Conservation (phyloP, 2,329 filamentous ascomycete genomes). For the Colletotrichum caudatum region DNA sequence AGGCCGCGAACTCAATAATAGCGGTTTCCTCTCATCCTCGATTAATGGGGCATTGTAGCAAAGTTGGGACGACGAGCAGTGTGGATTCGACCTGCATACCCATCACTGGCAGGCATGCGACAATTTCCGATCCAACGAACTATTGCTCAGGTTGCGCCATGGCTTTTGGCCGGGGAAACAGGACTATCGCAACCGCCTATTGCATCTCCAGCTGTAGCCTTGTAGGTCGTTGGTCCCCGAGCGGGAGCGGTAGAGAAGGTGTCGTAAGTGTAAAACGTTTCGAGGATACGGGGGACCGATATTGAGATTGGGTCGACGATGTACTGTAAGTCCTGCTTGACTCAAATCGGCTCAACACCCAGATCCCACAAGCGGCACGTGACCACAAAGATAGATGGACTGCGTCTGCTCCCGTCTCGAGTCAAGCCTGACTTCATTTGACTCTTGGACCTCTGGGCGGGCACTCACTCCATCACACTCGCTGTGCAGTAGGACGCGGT, state of each 20-base stretch:
- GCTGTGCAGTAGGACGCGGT: slow-evolving; percentile 12
- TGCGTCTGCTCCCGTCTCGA: slow-evolving; percentile 27
- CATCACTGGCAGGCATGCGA: not conserved
- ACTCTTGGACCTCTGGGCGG: slow-evolving; percentile 11
- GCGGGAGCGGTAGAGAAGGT: not conserved
- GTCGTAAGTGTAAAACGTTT: not conserved
- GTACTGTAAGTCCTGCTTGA: not conserved
- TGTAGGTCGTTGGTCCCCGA: not conserved
- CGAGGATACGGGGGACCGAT: not conserved
- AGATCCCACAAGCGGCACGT: slow-evolving; percentile 13
- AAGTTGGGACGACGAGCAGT: not conserved
- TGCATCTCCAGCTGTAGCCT: not conserved
- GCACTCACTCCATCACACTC: slow-evolving; percentile 16
- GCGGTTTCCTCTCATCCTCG: slow-evolving; percentile 8
- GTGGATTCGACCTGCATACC: not conserved
- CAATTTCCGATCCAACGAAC: not conserved
- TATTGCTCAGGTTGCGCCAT: not conserved
- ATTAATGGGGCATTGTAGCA: not conserved
- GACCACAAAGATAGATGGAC: slow-evolving; percentile 8
- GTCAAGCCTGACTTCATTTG: slow-evolving; percentile 34
- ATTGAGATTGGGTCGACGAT: not conserved
- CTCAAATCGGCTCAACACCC: not conserved
- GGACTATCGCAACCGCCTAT: no score
- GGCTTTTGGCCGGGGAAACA: not conserved
- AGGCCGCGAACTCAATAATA: slow-evolving; percentile 6